Conservation (phyloP, 2,329 filamentous ascomycete species). For the Volutella citrinella region DNA sequence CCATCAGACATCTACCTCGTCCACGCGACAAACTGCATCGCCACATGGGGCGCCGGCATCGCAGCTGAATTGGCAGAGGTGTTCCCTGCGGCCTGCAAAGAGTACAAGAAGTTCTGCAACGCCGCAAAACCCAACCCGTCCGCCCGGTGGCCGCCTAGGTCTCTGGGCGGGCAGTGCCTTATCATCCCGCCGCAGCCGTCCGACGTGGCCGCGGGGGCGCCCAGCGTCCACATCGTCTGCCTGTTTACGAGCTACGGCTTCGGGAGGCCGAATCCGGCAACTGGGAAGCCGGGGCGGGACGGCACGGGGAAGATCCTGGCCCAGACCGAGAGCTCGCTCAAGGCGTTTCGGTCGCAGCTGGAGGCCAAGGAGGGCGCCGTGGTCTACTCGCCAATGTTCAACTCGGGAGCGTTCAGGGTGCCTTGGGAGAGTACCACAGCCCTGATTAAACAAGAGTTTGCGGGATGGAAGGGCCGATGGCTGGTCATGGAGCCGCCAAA, state of each 20-base stretch:
- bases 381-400: conserved; percentile 19
- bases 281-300: conserved; percentile 16
- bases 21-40: conserved; percentile 31
- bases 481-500: conserved; percentile 19
- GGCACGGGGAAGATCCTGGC: conserved; percentile 7
- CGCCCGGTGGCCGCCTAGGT: conserved; percentile 14
- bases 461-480: conserved; percentile 13
- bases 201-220: conserved; percentile 18
- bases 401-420: conserved; percentile 16
- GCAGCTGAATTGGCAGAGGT: conserved; percentile 24
- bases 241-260: conserved; percentile 19
- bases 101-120: conserved; percentile 24
- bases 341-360: conserved; percentile 10
- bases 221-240: conserved; percentile 17
- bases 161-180: conserved; percentile 23
- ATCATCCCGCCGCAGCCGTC: conserved; percentile 26
- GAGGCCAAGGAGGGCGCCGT: background rate
- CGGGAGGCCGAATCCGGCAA: conserved; percentile 11
- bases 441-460: conserved; percentile 16
- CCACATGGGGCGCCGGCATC: conserved; percentile 28
- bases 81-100: no score
- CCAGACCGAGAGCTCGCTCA: conserved; percentile 14
- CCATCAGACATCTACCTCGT: conserved; percentile 21
- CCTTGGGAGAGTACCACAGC: conserved; percentile 12
- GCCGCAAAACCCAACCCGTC: conserved; percentile 10